These are phyloP conservation scores for Gaertneriomyces sp. DNA, from an alignment of 192 early-diverging fungal species.

Conservation along the genomic window DNA sequence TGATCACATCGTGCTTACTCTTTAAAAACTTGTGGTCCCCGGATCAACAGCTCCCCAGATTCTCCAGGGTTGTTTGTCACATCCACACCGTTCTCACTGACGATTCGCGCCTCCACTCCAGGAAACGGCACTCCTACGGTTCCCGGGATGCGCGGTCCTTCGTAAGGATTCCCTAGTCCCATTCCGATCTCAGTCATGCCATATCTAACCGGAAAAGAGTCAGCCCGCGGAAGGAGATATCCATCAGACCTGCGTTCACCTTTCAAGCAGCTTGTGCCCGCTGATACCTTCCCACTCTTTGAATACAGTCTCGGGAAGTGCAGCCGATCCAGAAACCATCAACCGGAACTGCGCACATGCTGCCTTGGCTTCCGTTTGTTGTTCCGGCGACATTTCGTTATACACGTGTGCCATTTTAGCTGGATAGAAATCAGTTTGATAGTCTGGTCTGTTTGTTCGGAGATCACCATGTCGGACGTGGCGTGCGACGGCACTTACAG, in stretches of 20 bases:
- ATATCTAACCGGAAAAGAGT: constrained; percentile 34
- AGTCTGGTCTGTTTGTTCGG: not conserved
- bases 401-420: constrained; percentile 64
- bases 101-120: constrained; percentile 58
- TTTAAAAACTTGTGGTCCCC: constrained; percentile 70
- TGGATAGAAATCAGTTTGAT: constrained; percentile 5
- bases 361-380: constrained; percentile 38
- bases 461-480: not conserved
- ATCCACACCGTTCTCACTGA: constrained; percentile 46
- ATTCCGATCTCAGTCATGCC: constrained; percentile 92
- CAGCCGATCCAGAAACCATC: constrained; percentile 74
- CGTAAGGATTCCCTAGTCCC: constrained; percentile 67
- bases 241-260: constrained; percentile 24
- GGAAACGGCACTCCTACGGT: constrained; percentile 76
- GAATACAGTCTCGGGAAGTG: constrained; percentile 70
- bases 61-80: constrained; percentile 47
- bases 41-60: constrained; percentile 70
- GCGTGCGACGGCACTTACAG: constrained; percentile 28
- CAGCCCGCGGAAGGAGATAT: not conserved
- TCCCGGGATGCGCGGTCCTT: constrained; percentile 42
- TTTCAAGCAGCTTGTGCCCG: constrained; percentile 73
- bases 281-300: constrained; percentile 66
- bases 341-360: constrained; percentile 67
- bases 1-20: constrained; percentile 40
- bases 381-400: constrained; percentile 37